Evolutionary conservation across 202 grass and related monocot genomes (phyloP).

Genomic region (Carex sylvatica): DNA sequence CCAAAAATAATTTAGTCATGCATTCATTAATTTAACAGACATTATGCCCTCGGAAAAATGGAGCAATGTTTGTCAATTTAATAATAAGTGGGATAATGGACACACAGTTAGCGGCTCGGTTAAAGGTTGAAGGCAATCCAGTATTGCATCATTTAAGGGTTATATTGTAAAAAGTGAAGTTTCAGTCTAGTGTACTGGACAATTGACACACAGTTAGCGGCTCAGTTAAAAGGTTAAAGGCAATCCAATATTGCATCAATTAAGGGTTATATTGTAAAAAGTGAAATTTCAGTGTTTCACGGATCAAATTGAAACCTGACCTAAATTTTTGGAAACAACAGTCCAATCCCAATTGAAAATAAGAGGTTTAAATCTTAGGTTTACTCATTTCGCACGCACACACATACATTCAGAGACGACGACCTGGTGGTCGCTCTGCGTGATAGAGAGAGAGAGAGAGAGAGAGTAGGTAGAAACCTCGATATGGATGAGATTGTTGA

Average conservation of each 20-base stretch:
- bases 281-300: background rate
- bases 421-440: too few species aligned
- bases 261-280: background rate
- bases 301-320: background rate
- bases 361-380: background rate
- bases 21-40: background rate
- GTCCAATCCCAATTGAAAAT: background rate
- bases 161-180: too few species aligned
- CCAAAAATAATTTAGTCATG: background rate
- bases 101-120: background rate
- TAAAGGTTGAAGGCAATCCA: background rate
- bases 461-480: background rate
- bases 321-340: background rate
- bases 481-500: background rate
- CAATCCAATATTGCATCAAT: background rate
- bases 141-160: background rate
- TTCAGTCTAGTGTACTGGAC: too few species aligned
- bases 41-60: background rate
- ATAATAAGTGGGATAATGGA: background rate
- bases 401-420: background rate
- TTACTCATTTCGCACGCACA: background rate
- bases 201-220: too few species aligned
- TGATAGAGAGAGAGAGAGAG: background rate
- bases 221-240: background rate
- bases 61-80: background rate